Base-by-base conservation (phyloP, 2,329 filamentous ascomycete species). In the Diplodia seriata region DNA sequence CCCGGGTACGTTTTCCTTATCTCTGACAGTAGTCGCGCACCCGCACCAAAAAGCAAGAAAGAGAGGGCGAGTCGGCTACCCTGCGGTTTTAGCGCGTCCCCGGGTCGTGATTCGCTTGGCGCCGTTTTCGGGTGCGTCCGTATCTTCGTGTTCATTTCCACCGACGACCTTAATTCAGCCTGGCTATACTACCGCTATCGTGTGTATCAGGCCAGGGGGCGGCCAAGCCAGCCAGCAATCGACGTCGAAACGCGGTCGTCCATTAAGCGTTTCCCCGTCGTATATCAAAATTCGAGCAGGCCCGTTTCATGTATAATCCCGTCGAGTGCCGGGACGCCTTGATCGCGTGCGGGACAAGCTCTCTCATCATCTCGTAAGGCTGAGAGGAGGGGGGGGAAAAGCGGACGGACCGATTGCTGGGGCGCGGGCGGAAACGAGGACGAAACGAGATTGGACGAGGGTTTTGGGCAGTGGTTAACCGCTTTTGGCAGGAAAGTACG, bases 71-170 rank as follows among this genome's bases (percentile, higher is more conserved):
- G 12, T n/a, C 23, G 36, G 3, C 11, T 38, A 11, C 11, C 36
- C 11, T 38, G 36, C 9, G 9, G 36, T 2, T 50, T 33, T 26
- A 18, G 26, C 43, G 29, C 57, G 18, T 18, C 40, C 57, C 40
- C 40, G 11, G 40, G n/a, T n/a, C 40, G 43, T 31, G 29, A 23
- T 9, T 51, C 43, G 59, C 47, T 63, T 63, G 59, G 47, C 56
- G 15, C 26, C 40, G 15, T 29, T 62, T 15, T 26, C 31, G 59
- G 33, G 8, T 36, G 47, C 23, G 57, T 18, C 59, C n/a, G 43
- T 63, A 63, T 53, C 43, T 38, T 63, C 59, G 59, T 63, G 29
- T 63, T 63, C 59, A 63, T 63, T 63, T 63, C 59, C 57, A 38
- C 59, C 9, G 40, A 26, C 43, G 26, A 20, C 57, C 56, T 23